Conservation (phyloP, 1,284 basidiomycete genomes). For the Lignosus rhinocerotis region DNA sequence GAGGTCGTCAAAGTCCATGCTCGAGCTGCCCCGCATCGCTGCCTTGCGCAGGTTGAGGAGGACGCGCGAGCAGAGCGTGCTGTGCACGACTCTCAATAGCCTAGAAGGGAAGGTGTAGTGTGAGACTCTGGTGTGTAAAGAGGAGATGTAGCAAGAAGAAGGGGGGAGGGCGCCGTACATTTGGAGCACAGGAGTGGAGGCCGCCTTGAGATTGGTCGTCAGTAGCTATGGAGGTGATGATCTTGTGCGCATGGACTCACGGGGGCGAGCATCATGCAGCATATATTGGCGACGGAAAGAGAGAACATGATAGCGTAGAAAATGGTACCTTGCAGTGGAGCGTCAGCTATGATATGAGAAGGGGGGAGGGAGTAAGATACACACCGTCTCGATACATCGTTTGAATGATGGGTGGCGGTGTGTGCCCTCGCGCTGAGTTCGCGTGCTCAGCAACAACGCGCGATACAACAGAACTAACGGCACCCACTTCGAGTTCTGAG, state of each 20-base stretch:
- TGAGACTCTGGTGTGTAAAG: not conserved
- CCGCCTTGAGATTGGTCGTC: not conserved
- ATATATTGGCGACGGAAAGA: not conserved
- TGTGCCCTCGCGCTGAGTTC: not conserved
- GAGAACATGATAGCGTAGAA: not conserved
- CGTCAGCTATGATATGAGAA: not conserved
- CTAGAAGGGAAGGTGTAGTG: not conserved
- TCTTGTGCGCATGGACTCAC: not conserved
- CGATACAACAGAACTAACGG: not conserved
- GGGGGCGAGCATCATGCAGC: not conserved
- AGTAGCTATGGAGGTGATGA: not conserved
- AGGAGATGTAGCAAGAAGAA: not conserved
- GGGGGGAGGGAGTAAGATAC: not conserved
- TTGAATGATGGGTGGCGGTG: not conserved
- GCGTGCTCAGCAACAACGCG: not conserved
- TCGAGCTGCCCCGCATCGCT: not conserved
- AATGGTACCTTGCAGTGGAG: not conserved
- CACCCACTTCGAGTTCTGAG: not conserved
- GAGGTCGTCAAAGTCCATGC: not conserved
- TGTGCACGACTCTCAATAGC: not conserved
- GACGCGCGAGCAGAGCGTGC: not conserved
- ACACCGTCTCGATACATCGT: not conserved
- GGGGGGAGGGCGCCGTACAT: not conserved
- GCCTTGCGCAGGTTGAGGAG: slow-evolving; percentile 4
- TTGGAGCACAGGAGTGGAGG: not conserved